Evolutionary conservation across 306 rosid species (phyloP), one percentile per base, ranked within the genome.

Genomic region (Pyrus communis): DNA sequence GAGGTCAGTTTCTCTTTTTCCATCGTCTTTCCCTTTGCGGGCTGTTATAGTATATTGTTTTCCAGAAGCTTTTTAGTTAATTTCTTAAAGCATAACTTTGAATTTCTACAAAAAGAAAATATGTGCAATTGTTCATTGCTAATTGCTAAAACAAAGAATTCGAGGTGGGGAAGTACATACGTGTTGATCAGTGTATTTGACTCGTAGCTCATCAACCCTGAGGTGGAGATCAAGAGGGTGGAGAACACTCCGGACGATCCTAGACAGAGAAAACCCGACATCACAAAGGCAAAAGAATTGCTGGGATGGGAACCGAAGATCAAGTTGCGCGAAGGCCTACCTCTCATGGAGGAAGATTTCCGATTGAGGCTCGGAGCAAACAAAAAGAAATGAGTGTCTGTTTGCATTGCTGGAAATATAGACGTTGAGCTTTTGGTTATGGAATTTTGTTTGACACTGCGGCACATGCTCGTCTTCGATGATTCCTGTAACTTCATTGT

Each of bases 231-330:
- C 71, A 87, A 86, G 82, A 84, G 7, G 43, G 96, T 92, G 76
- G 96, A 90, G 42, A 92, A 92, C 83, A 92, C 97, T 77, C 97
- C 97, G 2, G 97, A 92, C 76, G 97, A 92, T 81, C 96, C 96
- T 1, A 71, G 87, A 62, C 97, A 92, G 85, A 83, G 97, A 76
- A 92, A 92, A 75, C 97, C 97, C 1, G 92, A 87, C 86, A 92
- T 90, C 67, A 84, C 96, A 17, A 88, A 87, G 31, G 93, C 96
- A 11, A 87, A 80, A 76, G 91, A 87, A 75, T 46, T 90, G 81
- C 88, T 92, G 78, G 86, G 84, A 7, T 92, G 97, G 97, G 93
- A 87, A 78, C 97, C 97, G 40, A 85, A 84, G 79, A 62, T 90
- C 62, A 76, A 77, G 81, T 82, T 90, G 75, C 33, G 88, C 13